Evolutionary conservation across 257 asterid genomes (phyloP), one percentile per base, ranked within the genome.

Genomic region (Rubia yunnanensis): DNA sequence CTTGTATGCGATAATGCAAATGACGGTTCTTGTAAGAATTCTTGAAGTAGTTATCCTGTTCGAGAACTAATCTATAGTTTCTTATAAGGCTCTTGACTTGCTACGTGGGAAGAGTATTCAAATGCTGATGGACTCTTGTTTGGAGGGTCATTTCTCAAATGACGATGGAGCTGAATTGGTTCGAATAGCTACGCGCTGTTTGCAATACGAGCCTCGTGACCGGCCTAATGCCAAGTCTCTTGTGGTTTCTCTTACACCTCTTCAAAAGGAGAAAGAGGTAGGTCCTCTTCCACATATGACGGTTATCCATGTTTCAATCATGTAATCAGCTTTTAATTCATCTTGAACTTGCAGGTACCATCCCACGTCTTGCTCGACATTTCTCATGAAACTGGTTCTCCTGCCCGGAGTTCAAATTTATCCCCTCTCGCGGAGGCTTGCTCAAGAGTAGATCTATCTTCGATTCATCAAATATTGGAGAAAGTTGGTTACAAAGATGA

Each of bases 351-450:
- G 41, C 81, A 81, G 86, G 84, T 76, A 17, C 80, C 83, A 17
- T 81, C 86, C 6, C 27, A 71, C 46, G 68, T 74, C 68, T 65
- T 81, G 79, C 68, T 81, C 67, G 77, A 74, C 60, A 73, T 81
- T 54, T 59, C 69, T 73, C 77, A 62, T 32, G 83, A 73, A 71
- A 60, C 74, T 49, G 56, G 68, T 60, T 73, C 79, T 62, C 67
- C 74, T 1, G 8, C 64, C 4, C 64, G 60, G 44, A n/a, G 32
- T 8, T 69, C 78, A 14, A 75, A 69, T 44, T 67, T 76, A 66
- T 67, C 83, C 24, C 86, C 86, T 24, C 80, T 81, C 50, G 86
- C 75, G 4, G 82, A 81, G 65, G 86, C 86, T 73, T 81, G 84
- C 72, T 68, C 79, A 7, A 79, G 74, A 54, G 64, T 69, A 11